Evolutionary conservation across 2,329 filamentous ascomycete genomes (phyloP).

Genomic region (Neoascochyta sp.): DNA sequence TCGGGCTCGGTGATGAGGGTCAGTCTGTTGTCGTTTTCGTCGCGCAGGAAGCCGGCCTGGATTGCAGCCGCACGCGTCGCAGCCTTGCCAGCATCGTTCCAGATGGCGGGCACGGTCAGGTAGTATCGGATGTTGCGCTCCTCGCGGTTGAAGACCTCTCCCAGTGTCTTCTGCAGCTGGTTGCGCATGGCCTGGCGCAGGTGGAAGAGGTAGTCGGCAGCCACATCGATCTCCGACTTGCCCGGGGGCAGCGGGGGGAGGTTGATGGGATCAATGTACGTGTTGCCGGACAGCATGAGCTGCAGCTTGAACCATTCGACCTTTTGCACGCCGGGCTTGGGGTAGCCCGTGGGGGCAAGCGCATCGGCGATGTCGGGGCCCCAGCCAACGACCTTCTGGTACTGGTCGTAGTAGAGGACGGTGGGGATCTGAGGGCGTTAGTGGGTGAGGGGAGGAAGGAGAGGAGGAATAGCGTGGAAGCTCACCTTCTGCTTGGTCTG

Average conservation of each 20-base stretch:
- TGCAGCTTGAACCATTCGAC: constrained; percentile 99
- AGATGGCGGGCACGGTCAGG: constrained; percentile 96
- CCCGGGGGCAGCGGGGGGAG: constrained; percentile 92
- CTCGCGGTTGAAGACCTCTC: constrained; percentile 96
- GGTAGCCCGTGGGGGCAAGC: constrained; percentile 92
- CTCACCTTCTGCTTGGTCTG: constrained; percentile 96
- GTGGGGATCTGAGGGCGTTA: constrained; percentile 74
- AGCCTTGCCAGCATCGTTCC: constrained; percentile 98
- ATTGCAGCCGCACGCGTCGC: constrained; percentile 94
- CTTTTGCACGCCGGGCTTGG: constrained; percentile 96
- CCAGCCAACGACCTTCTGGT: constrained; percentile 99
- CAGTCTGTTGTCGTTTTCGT: constrained; percentile 95
- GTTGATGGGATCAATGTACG: constrained; percentile 98
- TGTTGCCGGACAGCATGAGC: constrained; percentile 97
- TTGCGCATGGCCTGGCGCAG: constrained; percentile 94
- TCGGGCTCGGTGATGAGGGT: constrained; percentile 95
- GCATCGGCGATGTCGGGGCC: constrained; percentile 97
- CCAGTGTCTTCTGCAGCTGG: constrained; percentile 90
- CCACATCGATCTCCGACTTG: constrained; percentile 98
- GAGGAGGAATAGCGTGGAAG: neutral
- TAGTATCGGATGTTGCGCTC: constrained; percentile 98
- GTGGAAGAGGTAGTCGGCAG: constrained; percentile 99
- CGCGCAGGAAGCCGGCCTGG: constrained; percentile 91
- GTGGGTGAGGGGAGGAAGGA: neutral
- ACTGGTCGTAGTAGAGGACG: constrained; percentile 99